Evolutionary conservation across 192 early-diverging fungal species (phyloP).

Genomic region (Backusella psychrophila): DNA sequence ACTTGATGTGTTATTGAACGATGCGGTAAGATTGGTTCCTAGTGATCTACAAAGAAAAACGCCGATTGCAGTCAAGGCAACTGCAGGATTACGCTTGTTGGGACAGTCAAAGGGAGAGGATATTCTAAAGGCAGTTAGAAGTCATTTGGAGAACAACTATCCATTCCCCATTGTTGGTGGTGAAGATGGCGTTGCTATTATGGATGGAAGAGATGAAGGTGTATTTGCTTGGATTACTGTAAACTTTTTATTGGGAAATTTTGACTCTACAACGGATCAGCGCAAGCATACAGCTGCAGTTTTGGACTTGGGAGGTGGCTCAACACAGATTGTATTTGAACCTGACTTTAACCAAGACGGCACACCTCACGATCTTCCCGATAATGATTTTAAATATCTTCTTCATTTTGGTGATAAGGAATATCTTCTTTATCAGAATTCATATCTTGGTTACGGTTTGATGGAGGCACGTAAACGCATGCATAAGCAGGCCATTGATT

Average conservation of each 20-base stretch:
- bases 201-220: slow-evolving; percentile 88
- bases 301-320: slow-evolving; percentile 87
- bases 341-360: slow-evolving; percentile 41
- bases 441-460: slow-evolving; percentile 84
- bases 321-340: slow-evolving; percentile 91
- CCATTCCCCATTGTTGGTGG: slow-evolving; percentile 62
- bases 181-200: slow-evolving; percentile 67
- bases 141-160: slow-evolving; percentile 56
- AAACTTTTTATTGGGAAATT: slow-evolving; percentile 71
- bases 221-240: slow-evolving; percentile 93
- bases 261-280: slow-evolving; percentile 42
- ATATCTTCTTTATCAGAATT: slow-evolving; percentile 84
- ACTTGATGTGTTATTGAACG: slow-evolving; percentile 66
- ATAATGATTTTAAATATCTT: slow-evolving; percentile 63
- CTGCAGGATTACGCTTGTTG: slow-evolving; percentile 77
- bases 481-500: slow-evolving; percentile 24
- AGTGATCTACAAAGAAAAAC: slow-evolving; percentile 58
- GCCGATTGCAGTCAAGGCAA: slow-evolving; percentile 86
- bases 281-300: slow-evolving; percentile 66
- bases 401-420: slow-evolving; percentile 61
- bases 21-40: slow-evolving; percentile 64
- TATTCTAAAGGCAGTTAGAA: slow-evolving; percentile 67
- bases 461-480: slow-evolving; percentile 67
- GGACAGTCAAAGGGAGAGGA: slow-evolving; percentile 61
- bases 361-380: slow-evolving; percentile 33